Evolutionary conservation across 2,329 filamentous ascomycete genomes (phyloP).

Genomic region (Chrysoporthe deuterocubensis): DNA sequence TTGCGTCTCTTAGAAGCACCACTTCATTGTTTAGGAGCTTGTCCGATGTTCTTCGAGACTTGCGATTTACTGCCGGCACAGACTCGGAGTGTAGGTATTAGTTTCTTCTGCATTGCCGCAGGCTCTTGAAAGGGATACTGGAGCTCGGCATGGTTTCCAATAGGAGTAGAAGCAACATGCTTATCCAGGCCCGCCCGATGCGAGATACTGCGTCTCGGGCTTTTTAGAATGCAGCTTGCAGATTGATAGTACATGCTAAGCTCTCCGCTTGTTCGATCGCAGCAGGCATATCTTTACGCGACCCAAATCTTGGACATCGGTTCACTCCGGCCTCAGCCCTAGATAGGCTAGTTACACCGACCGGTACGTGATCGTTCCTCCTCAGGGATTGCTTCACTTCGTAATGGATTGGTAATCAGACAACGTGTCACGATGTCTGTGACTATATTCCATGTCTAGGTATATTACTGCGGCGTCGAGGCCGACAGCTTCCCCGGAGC

Average conservation of each 20-base stretch:
- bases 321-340: slow-evolving; percentile 2
- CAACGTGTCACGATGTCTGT: background rate
- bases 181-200: background rate
- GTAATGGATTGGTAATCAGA: background rate
- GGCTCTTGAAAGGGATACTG: background rate
- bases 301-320: background rate
- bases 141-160: background rate
- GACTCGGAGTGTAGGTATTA: background rate
- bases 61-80: background rate
- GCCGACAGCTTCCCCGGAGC: background rate
- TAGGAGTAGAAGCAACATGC: background rate
- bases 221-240: background rate
- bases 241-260: background rate
- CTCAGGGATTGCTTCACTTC: background rate
- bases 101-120: background rate
- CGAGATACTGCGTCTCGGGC: background rate
- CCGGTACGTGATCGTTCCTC: background rate
- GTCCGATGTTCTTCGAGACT: background rate
- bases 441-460: background rate
- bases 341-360: background rate
- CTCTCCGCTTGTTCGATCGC: slow-evolving; percentile 2
- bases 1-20: background rate
- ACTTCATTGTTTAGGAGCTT: too few species aligned
- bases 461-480: background rate
- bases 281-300: slow-evolving; percentile 4